phyloP scores from a whole-genome alignment of 768 basidiomycete genomes.

The Rubroboletus satanas region DNA sequence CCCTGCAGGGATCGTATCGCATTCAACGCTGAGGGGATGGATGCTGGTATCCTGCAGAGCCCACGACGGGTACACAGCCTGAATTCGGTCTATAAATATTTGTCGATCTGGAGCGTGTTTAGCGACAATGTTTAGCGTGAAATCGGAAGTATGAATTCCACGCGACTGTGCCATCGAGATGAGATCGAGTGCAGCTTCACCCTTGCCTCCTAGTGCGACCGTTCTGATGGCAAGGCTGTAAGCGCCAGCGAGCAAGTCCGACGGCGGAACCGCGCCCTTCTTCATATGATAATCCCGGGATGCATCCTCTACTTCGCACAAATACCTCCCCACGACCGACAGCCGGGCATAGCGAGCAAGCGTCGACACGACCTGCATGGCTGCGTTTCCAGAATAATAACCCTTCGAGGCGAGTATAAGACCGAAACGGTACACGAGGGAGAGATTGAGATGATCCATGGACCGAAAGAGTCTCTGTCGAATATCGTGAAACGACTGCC shows the following conservation, averaged over 20 bases:
- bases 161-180: constrained; percentile 35
- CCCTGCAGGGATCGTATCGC: background rate
- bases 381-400: constrained; percentile 23
- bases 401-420: constrained; percentile 47
- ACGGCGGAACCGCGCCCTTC: constrained; percentile 1
- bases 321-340: constrained; percentile 34
- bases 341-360: constrained; percentile 43
- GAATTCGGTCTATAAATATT: constrained; percentile 8
- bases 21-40: background rate
- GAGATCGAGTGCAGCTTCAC: constrained; percentile 43
- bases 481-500: constrained; percentile 23
- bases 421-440: constrained; percentile 41
- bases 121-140: constrained; percentile 37
- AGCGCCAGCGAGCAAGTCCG: constrained; percentile 8
- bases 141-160: constrained; percentile 30
- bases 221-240: constrained; percentile 42
- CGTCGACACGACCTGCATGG: constrained; percentile 31
- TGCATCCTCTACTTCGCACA: constrained; percentile 30
- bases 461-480: constrained; percentile 34
- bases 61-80: constrained; percentile 12
- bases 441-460: constrained; percentile 29
- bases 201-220: constrained; percentile 37
- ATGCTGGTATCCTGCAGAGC: background rate
- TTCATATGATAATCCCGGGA: constrained; percentile 8
- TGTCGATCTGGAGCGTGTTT: constrained; percentile 15